Evolutionary conservation across 441 rosid species (phyloP), one percentile per base, ranked within the genome.

Genomic region (Aleurites moluccanus): DNA sequence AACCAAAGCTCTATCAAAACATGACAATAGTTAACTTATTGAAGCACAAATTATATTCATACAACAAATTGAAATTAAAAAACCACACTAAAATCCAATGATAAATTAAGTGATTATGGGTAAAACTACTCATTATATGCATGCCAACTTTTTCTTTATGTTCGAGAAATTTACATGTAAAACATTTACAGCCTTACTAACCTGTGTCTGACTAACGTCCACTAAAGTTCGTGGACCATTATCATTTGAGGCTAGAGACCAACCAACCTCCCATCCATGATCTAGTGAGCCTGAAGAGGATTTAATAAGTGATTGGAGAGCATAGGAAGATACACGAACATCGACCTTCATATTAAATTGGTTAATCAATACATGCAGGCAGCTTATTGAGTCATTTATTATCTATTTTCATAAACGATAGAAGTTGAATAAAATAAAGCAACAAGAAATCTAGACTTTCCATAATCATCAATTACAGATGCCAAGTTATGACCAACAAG

Each of bases 211-310:
- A 70, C 80, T 69, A 75, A 79, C 79, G 59, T 73, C 86, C 65
- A 55, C 33, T 40, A 78, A 73, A 66, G 85, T 77, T 80, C 81
- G 90, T 59, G 87, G 72, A 76, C 52, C 81, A 69, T 67, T 83
- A 65, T 82, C 85, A 35, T 82, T 76, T 28, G 93, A 85, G 64
- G 90, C 90, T 73, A 93, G 75, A 70, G 98, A 96, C 99, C 99
- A 93, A 73, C 98, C 99, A 68, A 87, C 78, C 85, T 96, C 98
- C 98, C 98, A 96, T 75, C 86, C 91, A 74, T 87, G 88, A 77
- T 89, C 92, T 52, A 65, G 53, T 64, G 88, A 84, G 73, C 96
- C 88, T 47, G 85, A 86, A 81, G 95, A 91, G 80, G 90, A 85
- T 83, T 91, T 89, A 69, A 89, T 67, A 67, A 96, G 87, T 68